Base-by-base conservation (phyloP, 1,139 yeast genomes). In the Sugiyamaella xylanicola region DNA sequence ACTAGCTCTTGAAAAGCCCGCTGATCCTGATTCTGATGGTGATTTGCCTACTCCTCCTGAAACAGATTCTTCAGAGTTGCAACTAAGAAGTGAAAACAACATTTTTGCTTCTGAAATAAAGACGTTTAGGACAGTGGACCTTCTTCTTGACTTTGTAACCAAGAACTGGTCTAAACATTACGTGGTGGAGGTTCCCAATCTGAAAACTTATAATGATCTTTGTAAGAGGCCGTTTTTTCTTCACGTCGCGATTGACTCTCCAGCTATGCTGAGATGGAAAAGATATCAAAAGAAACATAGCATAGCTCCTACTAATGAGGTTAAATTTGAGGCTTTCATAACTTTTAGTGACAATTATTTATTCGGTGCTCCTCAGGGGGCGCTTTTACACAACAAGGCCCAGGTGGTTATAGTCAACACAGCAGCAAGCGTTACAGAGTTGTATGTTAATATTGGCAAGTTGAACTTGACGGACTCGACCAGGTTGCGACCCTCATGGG, bases 401-500 rank as follows among this genome's bases (percentile, higher is more conserved):
- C 77, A 77, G 44, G 76, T 87, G 48, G 83, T 81, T 55, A 76
- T 89, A 51, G 74, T 87, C 62, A 87, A 89, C 71, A 79, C 85
- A 7, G 74, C 83, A 2, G 68, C 71, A 13, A 73, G 79, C 4
- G 70, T 81, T 17, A 76, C 76, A 50, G 77, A 78, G 45, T 73
- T 87, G 36, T 77, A 79, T 59, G 73, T 73, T 2, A 80, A 80
- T 57, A 75, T 89, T 11, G 74, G 79, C 11, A 79, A 77, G 48
- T 72, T 89, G 48, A 76, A 85, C 59, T 69, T 90, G 39, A 61
- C 76, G 21, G 84, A 87, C 64, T 68, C 66, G 3, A 73, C 87
- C 11, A 79, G 98, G 27, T 75, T 92, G 51, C 77, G 99, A 55
- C 99, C 99, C 0, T 81, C 86, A 2, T 93, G 99, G 99, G 99